Conservation (phyloP, 1,284 basidiomycete species). For the Fistulina hepatica region DNA sequence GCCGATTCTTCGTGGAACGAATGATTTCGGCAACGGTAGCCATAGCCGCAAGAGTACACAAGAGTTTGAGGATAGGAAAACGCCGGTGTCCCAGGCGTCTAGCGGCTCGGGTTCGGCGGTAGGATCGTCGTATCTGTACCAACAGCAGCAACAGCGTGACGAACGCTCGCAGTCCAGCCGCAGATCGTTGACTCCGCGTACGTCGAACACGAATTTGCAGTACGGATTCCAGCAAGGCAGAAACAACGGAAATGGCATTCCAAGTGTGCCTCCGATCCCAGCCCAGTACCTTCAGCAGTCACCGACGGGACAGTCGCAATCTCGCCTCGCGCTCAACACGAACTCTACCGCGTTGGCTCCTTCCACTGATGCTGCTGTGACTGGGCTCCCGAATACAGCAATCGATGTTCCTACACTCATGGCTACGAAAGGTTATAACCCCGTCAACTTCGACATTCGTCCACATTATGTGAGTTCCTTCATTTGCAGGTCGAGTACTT, state of each 20-base stretch:
- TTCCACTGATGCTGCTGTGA: too few relatives aligned
- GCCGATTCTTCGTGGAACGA: constrained; percentile 27
- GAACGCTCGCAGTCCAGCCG: constrained; percentile 32
- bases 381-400: constrained; percentile 45
- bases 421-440: constrained; percentile 85
- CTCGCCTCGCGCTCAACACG: constrained; percentile 13
- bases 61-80: constrained; percentile 54
- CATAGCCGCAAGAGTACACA: constrained; percentile 22
- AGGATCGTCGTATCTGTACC: constrained; percentile 19
- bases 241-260: constrained; percentile 32
- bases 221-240: constrained; percentile 47
- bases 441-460: constrained; percentile 71
- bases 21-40: constrained; percentile 24
- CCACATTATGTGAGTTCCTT: constrained; percentile 56
- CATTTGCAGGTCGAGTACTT: constrained; percentile 3
- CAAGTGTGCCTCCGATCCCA: constrained; percentile 60
- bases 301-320: constrained; percentile 27
- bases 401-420: constrained; percentile 83
- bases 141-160: constrained; percentile 21
- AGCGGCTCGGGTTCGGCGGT: constrained; percentile 30
- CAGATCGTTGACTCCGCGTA: constrained; percentile 38
- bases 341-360: constrained; percentile 17
- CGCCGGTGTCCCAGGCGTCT: constrained; percentile 25
- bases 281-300: constrained; percentile 55
- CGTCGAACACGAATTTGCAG: constrained; percentile 60